Evolutionary conservation across 306 rosid species (phyloP).

Genomic region (Castanea crenata): DNA sequence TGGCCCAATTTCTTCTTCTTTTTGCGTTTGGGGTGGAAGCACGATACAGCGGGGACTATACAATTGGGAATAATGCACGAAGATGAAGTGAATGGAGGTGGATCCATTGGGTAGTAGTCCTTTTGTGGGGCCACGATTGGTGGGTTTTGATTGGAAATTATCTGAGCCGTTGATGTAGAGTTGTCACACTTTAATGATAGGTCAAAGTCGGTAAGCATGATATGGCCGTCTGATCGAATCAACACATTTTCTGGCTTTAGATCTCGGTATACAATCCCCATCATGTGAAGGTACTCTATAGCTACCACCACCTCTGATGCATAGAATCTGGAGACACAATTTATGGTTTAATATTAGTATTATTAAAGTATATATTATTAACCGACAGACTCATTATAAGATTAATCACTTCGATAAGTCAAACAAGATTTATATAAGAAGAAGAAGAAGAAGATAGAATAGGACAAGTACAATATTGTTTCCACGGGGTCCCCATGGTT

Average conservation of each 20-base stretch:
- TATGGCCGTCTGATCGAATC: constrained; percentile 78
- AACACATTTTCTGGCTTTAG: constrained; percentile 78
- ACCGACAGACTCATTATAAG: not conserved
- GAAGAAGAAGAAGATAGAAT: not conserved
- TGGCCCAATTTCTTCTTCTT: constrained; percentile 51
- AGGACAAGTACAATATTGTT: not conserved
- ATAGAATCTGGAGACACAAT: constrained; percentile 52
- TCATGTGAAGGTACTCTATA: constrained; percentile 88
- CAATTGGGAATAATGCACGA: constrained; percentile 55
- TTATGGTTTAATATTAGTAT: not conserved
- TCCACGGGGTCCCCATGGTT: not conserved
- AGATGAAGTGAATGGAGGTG: constrained; percentile 41
- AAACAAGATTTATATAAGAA: not conserved
- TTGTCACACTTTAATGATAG: constrained; percentile 53
- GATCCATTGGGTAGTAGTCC: constrained; percentile 18
- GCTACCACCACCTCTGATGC: constrained; percentile 80
- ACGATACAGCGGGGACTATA: constrained; percentile 55
- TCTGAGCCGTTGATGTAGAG: constrained; percentile 46
- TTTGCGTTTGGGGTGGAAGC: constrained; percentile 55
- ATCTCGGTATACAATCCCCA: constrained; percentile 88
- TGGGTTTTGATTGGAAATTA: constrained; percentile 37
- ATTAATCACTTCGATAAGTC: not conserved
- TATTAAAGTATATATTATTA: not conserved
- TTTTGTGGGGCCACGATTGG: constrained; percentile 33
- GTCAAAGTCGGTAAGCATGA: constrained; percentile 73